Percentiles rank a stretch among this genome's conserved stretches.
Conservation (phyloP, 2,329 filamentous ascomycete genomes). For the Aspergillus sp. region DNA sequence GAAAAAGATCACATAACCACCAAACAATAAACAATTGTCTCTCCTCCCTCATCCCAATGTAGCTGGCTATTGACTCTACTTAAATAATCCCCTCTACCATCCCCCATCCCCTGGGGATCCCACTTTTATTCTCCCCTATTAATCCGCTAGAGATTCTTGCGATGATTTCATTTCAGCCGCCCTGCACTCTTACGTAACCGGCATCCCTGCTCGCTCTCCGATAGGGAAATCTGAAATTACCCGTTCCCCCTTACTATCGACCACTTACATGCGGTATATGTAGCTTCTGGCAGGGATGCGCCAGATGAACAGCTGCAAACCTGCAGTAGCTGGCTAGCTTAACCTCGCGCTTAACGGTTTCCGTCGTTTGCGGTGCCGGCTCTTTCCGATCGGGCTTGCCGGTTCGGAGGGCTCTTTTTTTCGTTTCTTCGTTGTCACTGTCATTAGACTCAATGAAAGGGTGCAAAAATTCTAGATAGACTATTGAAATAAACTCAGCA, state of each 20-base stretch:
- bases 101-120: background rate
- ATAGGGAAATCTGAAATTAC: background rate
- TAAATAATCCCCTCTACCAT: constrained; percentile 1
- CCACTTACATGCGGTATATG: background rate
- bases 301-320: constrained; percentile 4
- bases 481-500: no score
- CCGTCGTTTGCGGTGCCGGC: background rate
- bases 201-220: background rate
- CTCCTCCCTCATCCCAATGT: background rate
- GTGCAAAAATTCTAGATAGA: no score
- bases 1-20: background rate
- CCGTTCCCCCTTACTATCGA: background rate
- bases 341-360: constrained; percentile 4
- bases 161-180: constrained; percentile 8
- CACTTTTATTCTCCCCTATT: background rate
- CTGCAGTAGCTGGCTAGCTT: constrained; percentile 3
- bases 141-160: background rate
- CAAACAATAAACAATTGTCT: background rate
- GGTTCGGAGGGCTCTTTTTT: background rate
- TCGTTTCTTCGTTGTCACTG: no score
- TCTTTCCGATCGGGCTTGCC: background rate
- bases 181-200: constrained; percentile 13
- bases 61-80: background rate
- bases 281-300: background rate
- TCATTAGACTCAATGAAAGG: no score